A percentile compares a stretch with the other conserved stretches of the same genome.
Conservation (phyloP, 495 filamentous ascomycete genomes). For the Aspergillus leporis region DNA sequence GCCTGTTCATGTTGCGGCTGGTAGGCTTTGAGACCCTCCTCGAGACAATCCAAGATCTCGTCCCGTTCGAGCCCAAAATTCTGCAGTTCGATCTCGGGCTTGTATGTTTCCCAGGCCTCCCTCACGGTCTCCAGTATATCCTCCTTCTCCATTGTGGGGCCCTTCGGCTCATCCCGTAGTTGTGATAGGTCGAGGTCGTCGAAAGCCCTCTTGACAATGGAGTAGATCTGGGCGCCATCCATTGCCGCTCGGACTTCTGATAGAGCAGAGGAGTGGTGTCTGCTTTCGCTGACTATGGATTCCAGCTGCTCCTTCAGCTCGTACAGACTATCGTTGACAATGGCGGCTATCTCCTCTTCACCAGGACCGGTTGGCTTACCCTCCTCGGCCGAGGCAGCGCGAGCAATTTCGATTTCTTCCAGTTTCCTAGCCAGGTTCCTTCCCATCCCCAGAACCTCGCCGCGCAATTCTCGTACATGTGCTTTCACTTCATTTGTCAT, state of each 20-base stretch:
- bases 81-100: slow-evolving; percentile 86
- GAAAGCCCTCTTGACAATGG: slow-evolving; percentile 74
- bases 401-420: slow-evolving; percentile 59
- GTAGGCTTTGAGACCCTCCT: slow-evolving; percentile 79
- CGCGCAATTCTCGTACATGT: slow-evolving; percentile 81
- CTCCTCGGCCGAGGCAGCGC: slow-evolving; percentile 40
- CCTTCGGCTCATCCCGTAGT: slow-evolving; percentile 35
- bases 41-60: slow-evolving; percentile 80
- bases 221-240: slow-evolving; percentile 78
- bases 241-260: slow-evolving; percentile 52
- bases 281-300: slow-evolving; percentile 69
- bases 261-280: slow-evolving; percentile 60
- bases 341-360: slow-evolving; percentile 69
- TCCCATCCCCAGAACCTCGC: slow-evolving; percentile 93
- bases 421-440: slow-evolving; percentile 81
- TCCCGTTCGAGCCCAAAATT: slow-evolving; percentile 87
- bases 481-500: slow-evolving; percentile 89
- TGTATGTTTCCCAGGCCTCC: slow-evolving; percentile 88
- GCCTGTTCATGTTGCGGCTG: slow-evolving; percentile 56
- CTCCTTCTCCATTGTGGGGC: slow-evolving; percentile 61
- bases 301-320: slow-evolving; percentile 82
- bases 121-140: slow-evolving; percentile 82
- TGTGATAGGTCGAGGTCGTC: slow-evolving; percentile 57
- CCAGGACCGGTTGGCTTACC: slow-evolving; percentile 51
- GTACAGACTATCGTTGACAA: slow-evolving; percentile 75